Percentiles rank a stretch among this genome's conserved stretches.
These are phyloP conservation scores for Hyaloscypha hepaticicola DNA, from an alignment of 495 filamentous ascomycete genomes.

Conservation along the genomic window DNA sequence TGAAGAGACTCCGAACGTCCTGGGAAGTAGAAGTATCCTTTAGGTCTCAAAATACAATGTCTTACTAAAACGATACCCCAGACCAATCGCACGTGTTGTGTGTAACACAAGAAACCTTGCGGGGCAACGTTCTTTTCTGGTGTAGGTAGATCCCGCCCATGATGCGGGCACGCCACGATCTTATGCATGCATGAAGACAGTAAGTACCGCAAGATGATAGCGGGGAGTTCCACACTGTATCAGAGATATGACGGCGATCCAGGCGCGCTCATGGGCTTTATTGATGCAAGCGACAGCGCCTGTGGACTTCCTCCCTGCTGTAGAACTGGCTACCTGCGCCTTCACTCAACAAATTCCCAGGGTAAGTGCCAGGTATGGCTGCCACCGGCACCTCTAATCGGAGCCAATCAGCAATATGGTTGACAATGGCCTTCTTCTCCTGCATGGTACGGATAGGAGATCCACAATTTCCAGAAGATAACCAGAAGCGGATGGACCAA, in stretches of 20 bases:
- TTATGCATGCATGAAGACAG: slow-evolving; percentile 6
- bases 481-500: slow-evolving; percentile 18
- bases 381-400: not conserved
- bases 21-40: slow-evolving; percentile 21
- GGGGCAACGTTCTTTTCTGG: not conserved
- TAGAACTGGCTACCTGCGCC: slow-evolving; percentile 24
- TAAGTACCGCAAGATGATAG: slow-evolving; percentile 1
- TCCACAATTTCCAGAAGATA: slow-evolving; percentile 22
- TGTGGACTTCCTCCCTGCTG: slow-evolving; percentile 3
- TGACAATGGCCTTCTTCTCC: slow-evolving; percentile 1
- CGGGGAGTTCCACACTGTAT: not conserved
- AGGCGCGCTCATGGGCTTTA: not conserved
- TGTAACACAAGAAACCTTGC: slow-evolving; percentile 22
- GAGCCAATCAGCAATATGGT: slow-evolving; percentile 7
- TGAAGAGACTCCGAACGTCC: slow-evolving; percentile 12
- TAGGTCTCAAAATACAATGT: slow-evolving; percentile 14
- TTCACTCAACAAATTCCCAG: slow-evolving; percentile 2
- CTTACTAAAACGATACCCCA: slow-evolving; percentile 22
- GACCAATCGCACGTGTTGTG: slow-evolving; percentile 19
- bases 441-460: slow-evolving; percentile 7
- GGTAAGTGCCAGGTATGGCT: not conserved
- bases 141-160: not conserved
- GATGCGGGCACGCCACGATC: slow-evolving; percentile 4
- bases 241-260: not conserved
- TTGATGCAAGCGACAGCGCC: slow-evolving; percentile 9